These are phyloP conservation scores for Zoysia matrella DNA, from an alignment of 202 grass and related monocot species.

Conservation along the genomic window DNA sequence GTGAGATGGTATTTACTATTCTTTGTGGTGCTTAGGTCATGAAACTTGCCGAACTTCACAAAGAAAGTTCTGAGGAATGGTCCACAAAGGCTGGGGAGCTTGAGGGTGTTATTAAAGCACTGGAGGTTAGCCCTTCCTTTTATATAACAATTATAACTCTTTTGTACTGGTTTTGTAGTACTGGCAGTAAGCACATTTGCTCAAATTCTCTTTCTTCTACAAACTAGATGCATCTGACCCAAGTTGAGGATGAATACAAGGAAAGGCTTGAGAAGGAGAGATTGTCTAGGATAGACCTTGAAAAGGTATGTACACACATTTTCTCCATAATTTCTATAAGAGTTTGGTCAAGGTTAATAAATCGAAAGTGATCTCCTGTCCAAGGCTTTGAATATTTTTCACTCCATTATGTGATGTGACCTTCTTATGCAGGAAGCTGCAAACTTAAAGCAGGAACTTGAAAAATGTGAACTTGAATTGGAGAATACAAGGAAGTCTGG, in stretches of 20 bases:
- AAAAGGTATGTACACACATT: slow-evolving; percentile 63
- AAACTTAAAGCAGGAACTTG: slow-evolving; percentile 80
- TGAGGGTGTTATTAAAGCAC: slow-evolving; percentile 99
- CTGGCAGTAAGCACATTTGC: neutral
- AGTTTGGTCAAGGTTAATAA: slow-evolving; percentile 21
- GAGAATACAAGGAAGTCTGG: slow-evolving; percentile 86
- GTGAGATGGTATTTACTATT: slow-evolving; percentile 21
- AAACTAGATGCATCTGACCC: slow-evolving; percentile 79
- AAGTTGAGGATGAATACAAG: slow-evolving; percentile 97
- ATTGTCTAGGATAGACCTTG: slow-evolving; percentile 64
- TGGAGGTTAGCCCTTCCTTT: slow-evolving; percentile 70
- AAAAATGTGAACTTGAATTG: slow-evolving; percentile 76
- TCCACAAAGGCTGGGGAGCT: slow-evolving; percentile 92
- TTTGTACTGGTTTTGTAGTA: slow-evolving; percentile 3
- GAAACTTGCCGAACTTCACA: slow-evolving; percentile 90
- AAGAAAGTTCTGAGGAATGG: slow-evolving; percentile 94
- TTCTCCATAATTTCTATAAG: neutral
- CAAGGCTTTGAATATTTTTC: slow-evolving; percentile 9
- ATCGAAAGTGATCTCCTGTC: neutral
- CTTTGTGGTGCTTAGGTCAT: slow-evolving; percentile 58
- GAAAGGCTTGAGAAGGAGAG: slow-evolving; percentile 85
- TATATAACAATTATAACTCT: neutral
- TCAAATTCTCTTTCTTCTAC: slow-evolving; percentile 39
- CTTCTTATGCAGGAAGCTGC: slow-evolving; percentile 63
- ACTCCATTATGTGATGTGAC: slow-evolving; percentile 25